These are phyloP conservation scores for Penicillium paneum DNA, from an alignment of 2,329 filamentous ascomycete genomes.

Conservation along the genomic window DNA sequence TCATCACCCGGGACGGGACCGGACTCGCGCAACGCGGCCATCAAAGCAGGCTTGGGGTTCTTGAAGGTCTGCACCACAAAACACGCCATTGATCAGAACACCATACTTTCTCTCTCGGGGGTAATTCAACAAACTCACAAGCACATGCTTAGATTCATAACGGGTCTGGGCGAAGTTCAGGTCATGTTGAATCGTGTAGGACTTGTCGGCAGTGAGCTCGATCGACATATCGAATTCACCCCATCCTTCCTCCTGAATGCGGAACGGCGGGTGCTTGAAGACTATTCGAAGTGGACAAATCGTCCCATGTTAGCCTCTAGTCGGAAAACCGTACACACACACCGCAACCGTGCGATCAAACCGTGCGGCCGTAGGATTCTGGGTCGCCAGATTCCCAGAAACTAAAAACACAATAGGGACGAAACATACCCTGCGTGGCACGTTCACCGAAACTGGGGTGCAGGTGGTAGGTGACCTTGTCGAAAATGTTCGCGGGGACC, in stretches of 20 bases:
- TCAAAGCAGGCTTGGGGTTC: constrained; percentile 84
- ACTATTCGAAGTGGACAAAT: constrained; percentile 47
- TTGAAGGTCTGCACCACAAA: constrained; percentile 64
- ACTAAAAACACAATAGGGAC: background rate
- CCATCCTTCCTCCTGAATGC: constrained; percentile 92
- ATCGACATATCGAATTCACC: constrained; percentile 97
- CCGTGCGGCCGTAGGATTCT: background rate
- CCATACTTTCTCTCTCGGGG: background rate
- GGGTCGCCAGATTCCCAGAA: background rate
- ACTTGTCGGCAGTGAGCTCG: constrained; percentile 80
- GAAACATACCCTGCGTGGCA: constrained; percentile 69
- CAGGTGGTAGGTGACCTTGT: constrained; percentile 87
- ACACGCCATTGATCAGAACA: background rate
- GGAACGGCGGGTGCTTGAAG: constrained; percentile 81
- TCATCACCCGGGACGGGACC: constrained; percentile 76
- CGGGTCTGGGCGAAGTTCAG: constrained; percentile 80
- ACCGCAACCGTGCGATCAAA: background rate
- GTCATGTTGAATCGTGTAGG: constrained; percentile 78
- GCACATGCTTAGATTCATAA: constrained; percentile 78
- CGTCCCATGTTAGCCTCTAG: background rate
- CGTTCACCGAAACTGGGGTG: constrained; percentile 89
- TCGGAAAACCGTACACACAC: background rate
- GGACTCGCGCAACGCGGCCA: constrained; percentile 75
- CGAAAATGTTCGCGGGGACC: constrained; percentile 78
- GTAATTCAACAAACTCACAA: constrained; percentile 50